A percentile compares a stretch with the other conserved stretches of the same genome.
Evolutionary conservation across 2,329 filamentous ascomycete genomes (phyloP).

Genomic region (Aspergillus nomiae): DNA sequence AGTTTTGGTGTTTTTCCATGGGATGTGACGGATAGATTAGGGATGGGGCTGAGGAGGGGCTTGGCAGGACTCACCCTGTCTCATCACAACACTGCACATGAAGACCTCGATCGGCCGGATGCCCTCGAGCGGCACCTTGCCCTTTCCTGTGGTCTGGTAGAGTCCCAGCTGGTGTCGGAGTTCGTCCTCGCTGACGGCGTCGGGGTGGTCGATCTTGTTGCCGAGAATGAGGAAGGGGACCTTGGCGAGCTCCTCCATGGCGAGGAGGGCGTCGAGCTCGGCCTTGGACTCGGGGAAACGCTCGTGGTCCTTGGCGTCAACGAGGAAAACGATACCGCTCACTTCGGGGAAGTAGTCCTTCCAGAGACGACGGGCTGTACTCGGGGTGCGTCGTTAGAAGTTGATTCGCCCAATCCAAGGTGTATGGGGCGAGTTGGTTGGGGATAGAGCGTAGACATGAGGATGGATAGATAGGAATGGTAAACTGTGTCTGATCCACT

Average conservation of each 20-base stretch:
- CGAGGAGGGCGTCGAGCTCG: constrained; percentile 90
- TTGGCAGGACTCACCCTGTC: constrained; percentile 67
- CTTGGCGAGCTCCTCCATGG: constrained; percentile 95
- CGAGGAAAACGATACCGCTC: constrained; percentile 94
- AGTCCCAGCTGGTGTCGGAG: constrained; percentile 87
- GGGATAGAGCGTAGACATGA: background rate
- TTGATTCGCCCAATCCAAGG: background rate
- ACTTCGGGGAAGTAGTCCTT: constrained; percentile 98
- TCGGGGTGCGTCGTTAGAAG: constrained; percentile 26
- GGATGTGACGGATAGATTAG: background rate
- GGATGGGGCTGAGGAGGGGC: background rate
- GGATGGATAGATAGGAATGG: background rate
- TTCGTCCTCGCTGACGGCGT: constrained; percentile 94
- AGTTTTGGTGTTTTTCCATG: background rate
- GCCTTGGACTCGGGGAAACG: constrained; percentile 92
- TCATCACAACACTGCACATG: constrained; percentile 99
- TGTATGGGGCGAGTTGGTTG: background rate
- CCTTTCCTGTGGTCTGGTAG: constrained; percentile 96
- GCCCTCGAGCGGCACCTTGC: constrained; percentile 87
- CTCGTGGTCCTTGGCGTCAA: constrained; percentile 96
- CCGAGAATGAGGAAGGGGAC: constrained; percentile 95
- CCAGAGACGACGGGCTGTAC: constrained; percentile 79
- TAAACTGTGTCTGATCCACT: constrained; percentile 31
- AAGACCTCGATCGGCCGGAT: constrained; percentile 96
- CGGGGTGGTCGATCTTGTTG: constrained; percentile 99